A percentile compares a stretch with the other conserved stretches of the same genome.
Evolutionary conservation across 1,139 yeast species (phyloP).

Genomic region (Nakaseomyces glabratus): DNA sequence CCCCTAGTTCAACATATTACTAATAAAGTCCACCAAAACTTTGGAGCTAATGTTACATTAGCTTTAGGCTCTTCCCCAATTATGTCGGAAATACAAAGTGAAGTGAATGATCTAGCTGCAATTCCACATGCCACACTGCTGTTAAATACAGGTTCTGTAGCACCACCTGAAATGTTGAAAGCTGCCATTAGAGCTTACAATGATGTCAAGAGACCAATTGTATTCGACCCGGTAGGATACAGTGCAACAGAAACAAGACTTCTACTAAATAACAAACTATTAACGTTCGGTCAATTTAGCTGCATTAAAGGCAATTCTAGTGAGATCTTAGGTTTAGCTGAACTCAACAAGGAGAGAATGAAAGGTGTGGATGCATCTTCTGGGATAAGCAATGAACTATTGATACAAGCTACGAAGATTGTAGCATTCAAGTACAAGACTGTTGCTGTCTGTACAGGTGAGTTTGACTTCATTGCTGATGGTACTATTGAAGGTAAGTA

Average conservation of each 20-base stretch:
- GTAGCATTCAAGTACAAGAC: conserved; percentile 50
- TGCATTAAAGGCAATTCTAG: conserved; percentile 84
- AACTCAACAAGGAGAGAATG: conserved; percentile 39
- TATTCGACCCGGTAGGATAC: conserved; percentile 88
- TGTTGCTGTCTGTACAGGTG: conserved; percentile 69
- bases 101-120: conserved; percentile 57
- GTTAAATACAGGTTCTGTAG: conserved; percentile 64
- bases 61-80: conserved; percentile 85
- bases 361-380: conserved; percentile 66
- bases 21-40: conserved; percentile 79
- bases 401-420: conserved; percentile 37
- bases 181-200: conserved; percentile 56
- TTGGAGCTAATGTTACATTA: conserved; percentile 81
- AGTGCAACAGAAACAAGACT: conserved; percentile 67
- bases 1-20: conserved; percentile 87
- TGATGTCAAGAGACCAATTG: conserved; percentile 47
- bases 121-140: conserved; percentile 49
- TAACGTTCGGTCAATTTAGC: conserved; percentile 51
- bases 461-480: conserved; percentile 40
- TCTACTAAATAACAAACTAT: conserved; percentile 39
- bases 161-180: conserved; percentile 42
- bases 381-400: conserved; percentile 27
- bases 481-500: conserved; percentile 31
- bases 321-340: conserved; percentile 53
- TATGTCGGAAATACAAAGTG: conserved; percentile 74